phyloP scores from a whole-genome alignment of 139 green algal genomes.

The Astrephomene gubernaculifera region DNA sequence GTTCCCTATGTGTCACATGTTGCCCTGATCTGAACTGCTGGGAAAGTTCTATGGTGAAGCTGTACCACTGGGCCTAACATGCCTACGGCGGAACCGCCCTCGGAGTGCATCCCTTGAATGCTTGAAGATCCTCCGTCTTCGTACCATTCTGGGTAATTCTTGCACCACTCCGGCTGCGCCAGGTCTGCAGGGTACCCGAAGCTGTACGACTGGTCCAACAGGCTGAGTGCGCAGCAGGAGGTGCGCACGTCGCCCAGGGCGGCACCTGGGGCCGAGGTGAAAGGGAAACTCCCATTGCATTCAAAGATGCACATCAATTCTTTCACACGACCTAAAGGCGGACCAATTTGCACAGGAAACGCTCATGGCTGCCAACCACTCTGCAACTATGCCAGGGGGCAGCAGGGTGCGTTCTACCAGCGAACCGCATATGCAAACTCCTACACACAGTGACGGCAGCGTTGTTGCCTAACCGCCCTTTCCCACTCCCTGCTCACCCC shows the following conservation, averaged over 20 bases:
- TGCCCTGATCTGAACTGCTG: no score
- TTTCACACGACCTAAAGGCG: not conserved
- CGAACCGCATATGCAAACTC: not conserved
- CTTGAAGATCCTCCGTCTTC: no score
- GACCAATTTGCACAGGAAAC: not conserved
- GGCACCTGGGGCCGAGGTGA: not conserved
- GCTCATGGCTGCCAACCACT: not conserved
- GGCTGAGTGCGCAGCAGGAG: conserved; percentile 34
- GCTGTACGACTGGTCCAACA: conserved; percentile 31
- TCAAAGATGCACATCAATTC: not conserved
- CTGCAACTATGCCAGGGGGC: not conserved
- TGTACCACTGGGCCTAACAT: no score
- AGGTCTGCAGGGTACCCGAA: not conserved
- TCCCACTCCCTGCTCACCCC: not conserved
- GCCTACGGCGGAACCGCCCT: no score
- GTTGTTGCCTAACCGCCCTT: not conserved
- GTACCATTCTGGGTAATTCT: not conserved
- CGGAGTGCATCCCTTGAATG: no score
- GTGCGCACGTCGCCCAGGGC: not conserved
- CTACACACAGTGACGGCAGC: not conserved
- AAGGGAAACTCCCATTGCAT: not conserved
- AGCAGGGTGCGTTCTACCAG: no score
- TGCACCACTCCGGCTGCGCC: not conserved
- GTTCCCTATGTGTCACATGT: no score
- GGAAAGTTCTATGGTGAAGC: no score